phyloP scores from a whole-genome alignment of 2,329 filamentous ascomycete species.

The Scytalidium sp. region DNA sequence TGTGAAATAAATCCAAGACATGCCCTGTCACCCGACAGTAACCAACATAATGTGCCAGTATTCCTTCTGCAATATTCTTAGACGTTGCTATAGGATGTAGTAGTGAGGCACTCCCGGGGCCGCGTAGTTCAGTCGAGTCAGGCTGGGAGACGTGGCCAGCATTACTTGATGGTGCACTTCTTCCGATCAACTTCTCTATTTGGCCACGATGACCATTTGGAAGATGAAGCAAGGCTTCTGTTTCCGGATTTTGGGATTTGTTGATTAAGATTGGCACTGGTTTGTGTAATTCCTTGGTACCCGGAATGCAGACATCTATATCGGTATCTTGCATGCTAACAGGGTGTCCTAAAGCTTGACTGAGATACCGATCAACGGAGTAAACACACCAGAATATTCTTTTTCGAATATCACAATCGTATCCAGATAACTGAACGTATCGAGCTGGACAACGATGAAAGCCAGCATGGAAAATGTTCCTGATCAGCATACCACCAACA shows the following conservation, averaged over 20 bases:
- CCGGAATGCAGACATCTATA: constrained; percentile 35
- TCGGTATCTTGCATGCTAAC: constrained; percentile 33
- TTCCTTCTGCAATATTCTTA: not conserved
- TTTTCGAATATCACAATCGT: constrained; percentile 31
- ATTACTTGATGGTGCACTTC: not conserved
- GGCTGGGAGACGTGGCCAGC: no score
- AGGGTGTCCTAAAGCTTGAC: constrained; percentile 34
- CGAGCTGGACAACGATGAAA: constrained; percentile 50
- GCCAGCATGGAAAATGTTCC: constrained; percentile 46
- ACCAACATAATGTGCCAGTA: not conserved
- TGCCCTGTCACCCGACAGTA: not conserved
- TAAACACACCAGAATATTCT: constrained; percentile 39
- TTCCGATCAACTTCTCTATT: not conserved
- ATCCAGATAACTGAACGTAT: constrained; percentile 39
- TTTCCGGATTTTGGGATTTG: not conserved
- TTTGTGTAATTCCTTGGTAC: constrained; percentile 23
- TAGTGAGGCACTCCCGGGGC: not conserved
- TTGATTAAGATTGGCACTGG: constrained; percentile 6
- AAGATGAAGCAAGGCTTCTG: not conserved
- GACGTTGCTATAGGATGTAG: not conserved
- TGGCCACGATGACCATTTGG: not conserved
- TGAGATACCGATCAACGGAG: constrained; percentile 33
- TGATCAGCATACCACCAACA: constrained; percentile 42
- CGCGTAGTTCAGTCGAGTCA: not conserved
- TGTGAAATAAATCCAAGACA: not conserved